Evolutionary conservation across 73 alveolate genomes (phyloP).

Genomic region (Uronychia setigera): DNA sequence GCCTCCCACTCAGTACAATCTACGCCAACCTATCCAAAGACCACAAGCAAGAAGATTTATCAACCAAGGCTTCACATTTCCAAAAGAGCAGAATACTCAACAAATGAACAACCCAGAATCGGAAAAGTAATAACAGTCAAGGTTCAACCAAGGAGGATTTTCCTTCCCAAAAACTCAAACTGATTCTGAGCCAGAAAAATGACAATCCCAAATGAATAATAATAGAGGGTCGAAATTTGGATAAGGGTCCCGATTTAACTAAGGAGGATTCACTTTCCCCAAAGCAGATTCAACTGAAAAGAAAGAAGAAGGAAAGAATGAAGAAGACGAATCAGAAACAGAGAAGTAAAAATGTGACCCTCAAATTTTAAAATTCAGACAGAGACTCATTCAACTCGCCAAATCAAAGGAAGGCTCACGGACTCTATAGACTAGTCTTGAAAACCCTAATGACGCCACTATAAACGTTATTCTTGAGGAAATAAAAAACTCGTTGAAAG

Average conservation of each 20-base stretch:
- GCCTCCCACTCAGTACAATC: neutral
- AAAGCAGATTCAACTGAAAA: neutral
- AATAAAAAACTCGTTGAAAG: neutral
- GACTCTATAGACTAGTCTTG: neutral
- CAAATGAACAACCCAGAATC: neutral
- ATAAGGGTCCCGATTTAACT: no score
- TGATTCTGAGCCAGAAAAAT: no score
- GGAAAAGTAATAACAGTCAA: no score
- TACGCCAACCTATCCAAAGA: neutral
- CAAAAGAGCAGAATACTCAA: neutral
- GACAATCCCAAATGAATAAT: no score
- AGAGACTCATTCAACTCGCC: neutral
- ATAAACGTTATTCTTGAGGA: neutral
- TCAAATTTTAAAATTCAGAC: no score
- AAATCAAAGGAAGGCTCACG: constrained; percentile 7
- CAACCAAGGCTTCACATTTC: neutral
- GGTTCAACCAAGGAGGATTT: no score
- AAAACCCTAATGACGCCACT: neutral
- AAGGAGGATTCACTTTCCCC: no score
- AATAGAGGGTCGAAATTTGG: no score
- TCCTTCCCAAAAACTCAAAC: no score
- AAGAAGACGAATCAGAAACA: neutral
- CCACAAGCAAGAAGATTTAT: neutral
- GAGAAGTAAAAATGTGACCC: no score
- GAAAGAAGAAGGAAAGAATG: neutral